Evolutionary conservation across 257 asterid genomes (phyloP), one percentile per base, ranked within the genome.

Genomic region (Osmanthus fragrans): DNA sequence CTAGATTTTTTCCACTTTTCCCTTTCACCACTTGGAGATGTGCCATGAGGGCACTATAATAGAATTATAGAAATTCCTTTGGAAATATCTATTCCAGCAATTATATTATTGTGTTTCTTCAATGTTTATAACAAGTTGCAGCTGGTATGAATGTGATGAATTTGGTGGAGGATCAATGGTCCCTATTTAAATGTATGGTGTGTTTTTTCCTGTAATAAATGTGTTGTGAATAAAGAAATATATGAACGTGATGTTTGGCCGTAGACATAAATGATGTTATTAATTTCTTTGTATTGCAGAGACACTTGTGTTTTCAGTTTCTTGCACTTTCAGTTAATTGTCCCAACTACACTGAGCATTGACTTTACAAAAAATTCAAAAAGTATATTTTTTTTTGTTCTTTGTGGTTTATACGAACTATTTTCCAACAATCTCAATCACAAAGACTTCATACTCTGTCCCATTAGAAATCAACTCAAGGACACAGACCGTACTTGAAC

Each of bases 41-140:
- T n/a, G n/a, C n/a, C n/a, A n/a, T n/a, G n/a, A n/a, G n/a, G n/a
- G n/a, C n/a, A n/a, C n/a, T n/a, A n/a, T n/a, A 16, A 16, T 15
- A 47, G n/a, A 47, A 16, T 47, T 16, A 47, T 47, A 47, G 66
- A 58, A 58, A n/a, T 56, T 9, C 65, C 65, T n/a, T 13, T n/a
- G 18, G 74, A 40, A 64, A 70, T 74, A 42, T 37, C 66, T 32
- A 33, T 15, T 21, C 30, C 15, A 27, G 47, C 75, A 54, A 49
- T 30, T 16, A 23, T 33, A 13, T 25, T 51, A 36, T 63, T 4
- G 69, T 23, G 4, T 25, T 54, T 37, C 30, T 79, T 73, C 58
- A 80, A 73, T 77, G 84, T 76, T 37, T 66, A 51, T 66, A 47
- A 71, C 79, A 76, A 82, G 84, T 71, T 76, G 78, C n/a, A 45